Conservation (phyloP, 768 basidiomycete genomes). For the Phlegmacium glaucopus region DNA sequence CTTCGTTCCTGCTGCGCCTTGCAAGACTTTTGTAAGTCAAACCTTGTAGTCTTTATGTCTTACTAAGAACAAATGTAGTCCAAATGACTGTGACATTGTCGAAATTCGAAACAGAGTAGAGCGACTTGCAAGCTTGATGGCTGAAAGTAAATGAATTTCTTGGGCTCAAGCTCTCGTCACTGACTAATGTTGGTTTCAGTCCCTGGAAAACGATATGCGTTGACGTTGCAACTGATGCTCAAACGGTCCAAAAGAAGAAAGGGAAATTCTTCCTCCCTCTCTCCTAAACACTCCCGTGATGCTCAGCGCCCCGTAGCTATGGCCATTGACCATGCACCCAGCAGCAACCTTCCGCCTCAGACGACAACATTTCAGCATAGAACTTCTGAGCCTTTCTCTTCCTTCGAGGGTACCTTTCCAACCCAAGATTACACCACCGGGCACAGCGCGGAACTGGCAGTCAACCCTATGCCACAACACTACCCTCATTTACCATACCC, state of each 20-base stretch:
- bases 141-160: constrained; percentile 56
- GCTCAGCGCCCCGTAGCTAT: constrained; percentile 45
- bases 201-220: constrained; percentile 89
- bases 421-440: constrained; percentile 28
- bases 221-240: constrained; percentile 87
- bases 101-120: constrained; percentile 79
- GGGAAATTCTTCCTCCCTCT: constrained; percentile 51
- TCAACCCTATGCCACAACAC: constrained; percentile 23
- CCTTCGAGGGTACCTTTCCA: constrained; percentile 44
- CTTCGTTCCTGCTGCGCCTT: constrained; percentile 84
- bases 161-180: background rate
- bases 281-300: constrained; percentile 58
- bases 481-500: constrained; percentile 22
- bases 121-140: constrained; percentile 69
- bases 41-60: background rate
- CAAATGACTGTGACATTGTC: constrained; percentile 74
- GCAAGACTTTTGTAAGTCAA: constrained; percentile 78
- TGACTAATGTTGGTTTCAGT: constrained; percentile 43
- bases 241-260: constrained; percentile 70
- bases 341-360: constrained; percentile 20
- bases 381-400: constrained; percentile 50
- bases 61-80: constrained; percentile 41
- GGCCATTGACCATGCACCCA: constrained; percentile 39
- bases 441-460: constrained; percentile 19
- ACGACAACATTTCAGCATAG: constrained; percentile 32